Conservation (phyloP, 371 early-diverging fungal genomes). For the Synchytrium microbalum region DNA sequence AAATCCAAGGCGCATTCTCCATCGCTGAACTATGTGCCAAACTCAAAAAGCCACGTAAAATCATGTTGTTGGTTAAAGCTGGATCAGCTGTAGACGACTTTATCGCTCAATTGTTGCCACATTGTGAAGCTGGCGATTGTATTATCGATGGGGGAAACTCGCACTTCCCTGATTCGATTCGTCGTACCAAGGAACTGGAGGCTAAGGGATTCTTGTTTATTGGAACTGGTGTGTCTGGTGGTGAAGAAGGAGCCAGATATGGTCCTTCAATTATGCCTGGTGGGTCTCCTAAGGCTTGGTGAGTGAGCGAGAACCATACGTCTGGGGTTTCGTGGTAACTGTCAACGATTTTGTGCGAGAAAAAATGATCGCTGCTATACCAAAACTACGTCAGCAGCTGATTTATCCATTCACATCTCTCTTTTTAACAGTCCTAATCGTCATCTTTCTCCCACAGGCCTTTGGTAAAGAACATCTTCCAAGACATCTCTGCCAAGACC, state of each 20-base stretch:
- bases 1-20: slow-evolving; percentile 88
- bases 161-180: slow-evolving; percentile 94
- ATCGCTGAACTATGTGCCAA: slow-evolving; percentile 86
- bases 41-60: slow-evolving; percentile 91
- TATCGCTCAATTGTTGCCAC: slow-evolving; percentile 78
- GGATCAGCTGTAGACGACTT: slow-evolving; percentile 94
- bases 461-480: slow-evolving; percentile 88
- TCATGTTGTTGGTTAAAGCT: slow-evolving; percentile 97
- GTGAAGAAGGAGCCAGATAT: slow-evolving; percentile 98
- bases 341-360: not conserved
- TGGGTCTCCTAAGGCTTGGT: slow-evolving; percentile 89
- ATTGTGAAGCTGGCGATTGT: slow-evolving; percentile 86
- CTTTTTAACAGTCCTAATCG: slow-evolving; percentile 6
- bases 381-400: too few relatives aligned
- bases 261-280: slow-evolving; percentile 99
- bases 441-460: slow-evolving; percentile 39
- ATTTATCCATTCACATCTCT: slow-evolving; percentile 5
- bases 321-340: not conserved
- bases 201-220: slow-evolving; percentile 87
- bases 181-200: slow-evolving; percentile 80
- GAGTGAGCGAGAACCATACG: too few relatives aligned
- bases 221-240: slow-evolving; percentile 98
- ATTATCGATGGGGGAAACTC: slow-evolving; percentile 99
- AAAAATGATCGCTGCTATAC: too few relatives aligned
- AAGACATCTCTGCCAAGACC: slow-evolving; percentile 88